Base-by-base conservation (phyloP, 2,329 filamentous ascomycete species). In the Tolypocladium capitatum region DNA sequence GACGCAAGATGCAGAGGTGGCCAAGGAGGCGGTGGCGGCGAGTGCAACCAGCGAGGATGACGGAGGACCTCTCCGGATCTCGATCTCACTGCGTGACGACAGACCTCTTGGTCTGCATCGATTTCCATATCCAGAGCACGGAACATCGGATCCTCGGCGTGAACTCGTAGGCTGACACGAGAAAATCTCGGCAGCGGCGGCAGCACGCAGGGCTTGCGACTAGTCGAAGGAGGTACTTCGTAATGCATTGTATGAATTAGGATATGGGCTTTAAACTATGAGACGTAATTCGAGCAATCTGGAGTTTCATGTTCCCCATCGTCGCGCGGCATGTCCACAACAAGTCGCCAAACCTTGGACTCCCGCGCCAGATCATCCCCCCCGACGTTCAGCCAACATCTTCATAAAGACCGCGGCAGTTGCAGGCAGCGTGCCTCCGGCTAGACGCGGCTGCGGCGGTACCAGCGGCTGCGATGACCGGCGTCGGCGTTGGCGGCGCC, bases 361-460 rank as follows among this genome's bases (percentile, higher is more conserved):
- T 18, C 24, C 7, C 18, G 21, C 21, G n/a, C 38, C 24, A 7
- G 8, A 2, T 11, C 38, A 18, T 14, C 5, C 5, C 16, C 16
- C 24, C 38, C 14, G 6, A 0, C 24, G 9, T 28, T 4, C 20
- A 38, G 21, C 13, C 5, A n/a, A 11, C 24, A 36, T 13, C 10
- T n/a, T 28, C 3, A 8, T 28, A 16, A n/a, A 10, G 21, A 13
- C 24, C n/a, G 9, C 34, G 34, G 10, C 8, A 11, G 5, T 20
- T 36, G 34, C n/a, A 20, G 36, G 8, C 9, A 27, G 21, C 14
- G 24, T 4, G 36, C 21, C 36, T 21, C 13, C 11, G 16, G 24
- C 18, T 64, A 74, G 57, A 72, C 67, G 45, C 60, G 63, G 51
- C 65, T 68, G 49, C 68, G 66, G 51, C 61, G 61, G 58, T 67